Conservation (phyloP, 2,329 filamentous ascomycete genomes). For the Stenocarpella maydis region DNA sequence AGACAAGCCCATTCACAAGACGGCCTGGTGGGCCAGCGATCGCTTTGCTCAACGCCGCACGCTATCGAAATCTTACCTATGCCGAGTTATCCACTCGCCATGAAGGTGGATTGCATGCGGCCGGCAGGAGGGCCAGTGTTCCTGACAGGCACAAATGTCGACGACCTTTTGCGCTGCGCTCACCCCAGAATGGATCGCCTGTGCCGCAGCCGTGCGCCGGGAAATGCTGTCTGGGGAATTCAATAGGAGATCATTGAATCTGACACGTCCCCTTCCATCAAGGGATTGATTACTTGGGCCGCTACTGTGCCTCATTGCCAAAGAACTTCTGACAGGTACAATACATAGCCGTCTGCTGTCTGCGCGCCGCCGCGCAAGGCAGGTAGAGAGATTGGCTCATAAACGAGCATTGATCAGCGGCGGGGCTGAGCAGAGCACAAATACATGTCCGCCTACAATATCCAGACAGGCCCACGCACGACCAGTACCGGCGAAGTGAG, state of each 20-base stretch:
- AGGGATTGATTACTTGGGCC: background rate
- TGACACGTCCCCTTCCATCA: background rate
- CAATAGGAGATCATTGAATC: slow-evolving; percentile 4
- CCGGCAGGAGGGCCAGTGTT: background rate
- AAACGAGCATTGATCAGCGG: background rate
- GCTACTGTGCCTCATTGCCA: background rate
- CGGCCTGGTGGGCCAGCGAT: background rate
- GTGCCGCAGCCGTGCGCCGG: slow-evolving; percentile 11
- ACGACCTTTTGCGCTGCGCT: background rate
- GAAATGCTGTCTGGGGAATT: background rate
- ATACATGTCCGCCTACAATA: background rate
- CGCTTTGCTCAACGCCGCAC: background rate
- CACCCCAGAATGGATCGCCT: background rate
- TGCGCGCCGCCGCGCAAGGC: background rate
- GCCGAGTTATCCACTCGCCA: background rate
- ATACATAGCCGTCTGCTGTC: background rate
- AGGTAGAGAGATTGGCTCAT: background rate
- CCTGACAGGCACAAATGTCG: background rate
- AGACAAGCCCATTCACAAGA: background rate
- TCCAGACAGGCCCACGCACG: background rate
- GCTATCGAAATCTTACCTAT: background rate
- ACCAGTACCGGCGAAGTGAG: slow-evolving; percentile 6
- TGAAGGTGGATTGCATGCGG: background rate
- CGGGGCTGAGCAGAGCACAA: background rate
- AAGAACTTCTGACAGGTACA: slow-evolving; percentile 10